phyloP scores from a whole-genome alignment of 2,329 filamentous ascomycete genomes.

The Dendrostoma leiphaemia region DNA sequence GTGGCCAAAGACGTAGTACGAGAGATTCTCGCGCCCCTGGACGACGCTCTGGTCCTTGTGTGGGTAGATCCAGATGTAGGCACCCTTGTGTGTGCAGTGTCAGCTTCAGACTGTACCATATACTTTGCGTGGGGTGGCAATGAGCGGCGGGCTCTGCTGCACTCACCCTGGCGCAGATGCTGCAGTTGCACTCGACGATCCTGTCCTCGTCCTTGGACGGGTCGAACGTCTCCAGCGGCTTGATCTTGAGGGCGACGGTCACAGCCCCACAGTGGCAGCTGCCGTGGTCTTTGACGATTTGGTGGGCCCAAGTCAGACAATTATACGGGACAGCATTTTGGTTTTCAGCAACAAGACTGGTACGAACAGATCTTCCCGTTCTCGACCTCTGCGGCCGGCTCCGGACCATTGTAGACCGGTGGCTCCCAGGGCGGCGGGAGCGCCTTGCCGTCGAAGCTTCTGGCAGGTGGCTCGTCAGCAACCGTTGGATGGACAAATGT shows the following conservation, averaged over 20 bases:
- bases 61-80: constrained; percentile 44
- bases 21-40: constrained; percentile 37
- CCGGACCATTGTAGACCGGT: constrained; percentile 37
- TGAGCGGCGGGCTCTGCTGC: no score
- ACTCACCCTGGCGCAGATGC: constrained; percentile 43
- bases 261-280: constrained; percentile 54
- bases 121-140: no score
- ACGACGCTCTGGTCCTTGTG: constrained; percentile 36
- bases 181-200: constrained; percentile 49
- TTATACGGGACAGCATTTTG: background rate
- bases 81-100: constrained; percentile 33
- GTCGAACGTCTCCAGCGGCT: constrained; percentile 37
- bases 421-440: constrained; percentile 32
- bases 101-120: background rate
- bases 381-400: constrained; percentile 36
- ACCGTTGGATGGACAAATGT: no score
- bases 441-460: constrained; percentile 37
- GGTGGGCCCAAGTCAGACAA: background rate
- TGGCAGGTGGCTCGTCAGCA: background rate
- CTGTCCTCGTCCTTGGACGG: constrained; percentile 24
- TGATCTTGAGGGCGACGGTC: constrained; percentile 37
- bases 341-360: background rate
- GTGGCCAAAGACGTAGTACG: constrained; percentile 34
- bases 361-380: constrained; percentile 33
- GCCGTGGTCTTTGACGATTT: constrained; percentile 36